These are phyloP conservation scores for Colletotrichum tamarilloi DNA, from an alignment of 2,329 filamentous ascomycete species.

Conservation along the genomic window DNA sequence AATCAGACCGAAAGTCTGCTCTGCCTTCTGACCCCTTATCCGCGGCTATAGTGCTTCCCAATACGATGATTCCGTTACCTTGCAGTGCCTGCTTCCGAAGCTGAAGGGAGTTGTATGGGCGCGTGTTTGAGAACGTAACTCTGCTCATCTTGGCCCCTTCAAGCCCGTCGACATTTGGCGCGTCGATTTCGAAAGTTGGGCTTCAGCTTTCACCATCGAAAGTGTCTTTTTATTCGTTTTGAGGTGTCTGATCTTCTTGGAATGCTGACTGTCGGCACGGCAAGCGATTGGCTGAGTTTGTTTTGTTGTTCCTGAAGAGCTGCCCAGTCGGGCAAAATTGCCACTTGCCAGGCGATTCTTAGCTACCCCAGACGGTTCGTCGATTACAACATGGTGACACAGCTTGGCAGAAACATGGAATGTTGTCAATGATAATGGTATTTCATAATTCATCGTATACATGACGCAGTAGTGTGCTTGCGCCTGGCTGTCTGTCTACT, in stretches of 20 bases:
- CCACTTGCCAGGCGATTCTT: not conserved
- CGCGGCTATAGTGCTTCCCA: not conserved
- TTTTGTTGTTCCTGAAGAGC: not conserved
- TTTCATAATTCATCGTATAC: not conserved
- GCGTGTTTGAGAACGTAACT: not conserved
- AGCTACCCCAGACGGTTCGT: not conserved
- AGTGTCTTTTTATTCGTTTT: not conserved
- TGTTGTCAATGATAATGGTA: too few relatives aligned
- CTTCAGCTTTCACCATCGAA: not conserved
- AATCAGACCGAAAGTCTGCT: not conserved
- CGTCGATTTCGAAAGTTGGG: not conserved
- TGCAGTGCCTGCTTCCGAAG: not conserved
- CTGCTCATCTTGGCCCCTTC: not conserved
- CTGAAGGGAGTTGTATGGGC: not conserved
- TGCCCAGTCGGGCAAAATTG: not conserved
- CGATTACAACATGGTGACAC: not conserved
- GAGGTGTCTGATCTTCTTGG: not conserved
- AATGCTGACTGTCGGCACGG: not conserved
- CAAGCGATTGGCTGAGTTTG: not conserved
- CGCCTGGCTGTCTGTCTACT: not conserved
- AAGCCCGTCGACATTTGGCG: not conserved
- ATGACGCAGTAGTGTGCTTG: not conserved
- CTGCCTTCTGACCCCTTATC: not conserved
- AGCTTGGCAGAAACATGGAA: rapidly evolving
- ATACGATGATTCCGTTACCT: not conserved